These are phyloP conservation scores for Farysia itapuensis DNA, from an alignment of 1,284 basidiomycete genomes.

Conservation along the genomic window DNA sequence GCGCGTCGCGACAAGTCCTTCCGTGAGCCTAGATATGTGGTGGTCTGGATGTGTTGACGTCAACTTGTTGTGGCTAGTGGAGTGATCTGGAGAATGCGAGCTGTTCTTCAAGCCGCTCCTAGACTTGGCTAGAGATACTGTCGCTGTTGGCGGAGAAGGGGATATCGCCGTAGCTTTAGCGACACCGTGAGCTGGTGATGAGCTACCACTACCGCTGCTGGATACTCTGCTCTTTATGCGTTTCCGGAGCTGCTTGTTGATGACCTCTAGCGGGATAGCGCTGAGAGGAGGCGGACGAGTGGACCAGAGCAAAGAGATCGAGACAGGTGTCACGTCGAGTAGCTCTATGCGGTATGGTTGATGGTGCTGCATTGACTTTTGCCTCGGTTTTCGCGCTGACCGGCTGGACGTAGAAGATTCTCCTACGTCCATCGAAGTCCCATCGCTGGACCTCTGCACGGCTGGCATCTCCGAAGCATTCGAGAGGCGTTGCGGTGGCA, in stretches of 20 bases:
- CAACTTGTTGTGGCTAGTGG: background rate
- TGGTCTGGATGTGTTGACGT: constrained; percentile 4
- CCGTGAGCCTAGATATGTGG: constrained; percentile 29
- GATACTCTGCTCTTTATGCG: constrained; percentile 9
- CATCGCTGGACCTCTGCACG: constrained; percentile 31
- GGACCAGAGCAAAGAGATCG: constrained; percentile 48
- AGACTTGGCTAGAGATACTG: constrained; percentile 8
- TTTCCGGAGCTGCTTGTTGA: constrained; percentile 31
- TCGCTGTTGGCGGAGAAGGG: constrained; percentile 18
- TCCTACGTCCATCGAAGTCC: constrained; percentile 8
- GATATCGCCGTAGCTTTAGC: constrained; percentile 31
- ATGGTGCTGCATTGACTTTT: constrained; percentile 17
- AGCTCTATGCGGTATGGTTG: constrained; percentile 51
- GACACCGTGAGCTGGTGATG: constrained; percentile 17
- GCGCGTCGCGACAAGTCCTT: constrained; percentile 39
- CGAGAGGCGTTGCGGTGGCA: too few relatives aligned
- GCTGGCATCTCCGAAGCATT: constrained; percentile 17
- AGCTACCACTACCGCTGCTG: constrained; percentile 5
- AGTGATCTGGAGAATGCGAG: constrained; percentile 2
- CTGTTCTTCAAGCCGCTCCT: background rate
- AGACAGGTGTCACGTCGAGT: constrained; percentile 48
- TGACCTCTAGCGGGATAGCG: constrained; percentile 31
- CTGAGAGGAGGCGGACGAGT: constrained; percentile 47
- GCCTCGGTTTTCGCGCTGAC: constrained; percentile 5
- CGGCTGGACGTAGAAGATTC: background rate